These are phyloP conservation scores for Podosphaera aphanis DNA, from an alignment of 2,329 filamentous ascomycete genomes.

Conservation along the genomic window DNA sequence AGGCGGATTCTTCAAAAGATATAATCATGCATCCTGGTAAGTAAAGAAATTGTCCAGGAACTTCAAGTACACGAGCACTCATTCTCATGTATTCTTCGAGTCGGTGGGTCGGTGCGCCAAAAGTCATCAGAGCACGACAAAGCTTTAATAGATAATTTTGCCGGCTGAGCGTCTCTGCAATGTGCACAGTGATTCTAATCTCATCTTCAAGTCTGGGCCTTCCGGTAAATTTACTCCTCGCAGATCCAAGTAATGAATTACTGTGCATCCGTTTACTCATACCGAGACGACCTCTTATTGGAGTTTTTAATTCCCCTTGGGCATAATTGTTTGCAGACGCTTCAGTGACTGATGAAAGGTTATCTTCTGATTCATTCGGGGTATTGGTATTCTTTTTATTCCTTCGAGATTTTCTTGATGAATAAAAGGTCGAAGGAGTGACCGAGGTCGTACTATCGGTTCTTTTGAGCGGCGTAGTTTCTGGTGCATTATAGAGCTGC, in stretches of 20 bases:
- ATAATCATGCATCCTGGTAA: slow-evolving; percentile 87
- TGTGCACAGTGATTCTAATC: slow-evolving; percentile 30
- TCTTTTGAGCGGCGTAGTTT: slow-evolving; percentile 10
- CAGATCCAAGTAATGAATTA: slow-evolving; percentile 8
- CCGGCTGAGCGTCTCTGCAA: slow-evolving; percentile 47
- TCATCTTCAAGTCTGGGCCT: slow-evolving; percentile 16
- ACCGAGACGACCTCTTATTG: slow-evolving; percentile 8
- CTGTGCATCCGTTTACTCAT: slow-evolving; percentile 12
- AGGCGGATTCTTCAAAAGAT: slow-evolving; percentile 55
- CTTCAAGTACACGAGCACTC: slow-evolving; percentile 70
- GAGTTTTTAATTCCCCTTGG: slow-evolving; percentile 22
- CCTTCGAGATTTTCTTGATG: slow-evolving; percentile 16
- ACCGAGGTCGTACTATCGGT: slow-evolving; percentile 8
- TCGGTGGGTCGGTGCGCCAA: slow-evolving; percentile 74
- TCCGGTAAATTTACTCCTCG: slow-evolving; percentile 7
- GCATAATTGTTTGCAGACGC: slow-evolving; percentile 29
- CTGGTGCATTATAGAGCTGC: slow-evolving; percentile 38
- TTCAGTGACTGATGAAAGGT: slow-evolving; percentile 28
- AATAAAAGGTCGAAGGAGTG: slow-evolving; percentile 19
- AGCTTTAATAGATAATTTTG: slow-evolving; percentile 69
- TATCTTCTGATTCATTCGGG: slow-evolving; percentile 21
- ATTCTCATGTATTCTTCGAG: slow-evolving; percentile 81
- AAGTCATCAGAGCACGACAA: slow-evolving; percentile 70
- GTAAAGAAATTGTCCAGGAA: slow-evolving; percentile 75
- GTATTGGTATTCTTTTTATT: slow-evolving; percentile 18